Base-by-base conservation (phyloP, 2,329 filamentous ascomycete genomes). In the Fusarium graminum region DNA sequence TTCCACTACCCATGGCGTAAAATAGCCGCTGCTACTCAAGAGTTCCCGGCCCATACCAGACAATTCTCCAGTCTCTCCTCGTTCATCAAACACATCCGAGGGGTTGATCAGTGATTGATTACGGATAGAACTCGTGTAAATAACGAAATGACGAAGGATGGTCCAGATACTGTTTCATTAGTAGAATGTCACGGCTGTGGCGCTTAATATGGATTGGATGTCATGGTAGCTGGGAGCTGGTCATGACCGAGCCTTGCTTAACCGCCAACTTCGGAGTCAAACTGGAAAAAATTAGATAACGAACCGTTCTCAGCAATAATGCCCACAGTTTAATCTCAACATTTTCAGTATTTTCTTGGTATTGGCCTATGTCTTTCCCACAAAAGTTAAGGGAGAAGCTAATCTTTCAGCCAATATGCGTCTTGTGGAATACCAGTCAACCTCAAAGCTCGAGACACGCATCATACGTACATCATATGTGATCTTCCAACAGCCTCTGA, bases 311-410 rank as follows among this genome's bases (percentile, higher is more conserved):
- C 43, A 49, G 32, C 46, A 61, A 61, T 45, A 65, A 50, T 47
- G 25, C 50, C 46, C 25, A 43, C 41, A 51, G 41, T 62, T 53
- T 42, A 70, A 70, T 68, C 46, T 68, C 50, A 57, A 32, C 42
- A 16, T 44, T 41, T 46, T 19, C 30, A 55, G 38, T 61, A 25
- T 56, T 46, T 30, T 42, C 28, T 47, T 45, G 28, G 57, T 25
- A 38, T 36, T 26, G 29, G 19, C 42, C 34, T 13, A 26, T 26
- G 4, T 17, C 9, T 28, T 25, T 28, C 26, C 30, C 25, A 13
- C 25, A 14, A 12, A n/a, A 42, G 10, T 25, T 36, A 52, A 62
- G 46, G 60, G 52, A 58, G 43, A 58, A 26, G 11, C 30, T 19
- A 34, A 17, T 38, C 17, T 8, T n/a, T 43, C 41, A 32, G 30